These are phyloP conservation scores for Mycena chlorophos DNA, from an alignment of 768 basidiomycete genomes.

Conservation along the genomic window DNA sequence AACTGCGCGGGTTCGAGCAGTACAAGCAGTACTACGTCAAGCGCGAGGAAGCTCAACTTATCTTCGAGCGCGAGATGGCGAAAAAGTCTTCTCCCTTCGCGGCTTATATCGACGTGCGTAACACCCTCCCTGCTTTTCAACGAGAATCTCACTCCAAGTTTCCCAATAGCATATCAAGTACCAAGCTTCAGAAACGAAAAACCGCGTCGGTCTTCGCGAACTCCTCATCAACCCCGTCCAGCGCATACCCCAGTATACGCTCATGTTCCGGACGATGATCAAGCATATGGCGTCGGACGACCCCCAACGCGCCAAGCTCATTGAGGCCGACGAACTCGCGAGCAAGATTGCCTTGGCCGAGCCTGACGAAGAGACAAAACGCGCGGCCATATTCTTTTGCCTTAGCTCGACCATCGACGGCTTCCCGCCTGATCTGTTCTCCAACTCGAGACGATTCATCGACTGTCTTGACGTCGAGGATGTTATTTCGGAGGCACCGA, in stretches of 20 bases:
- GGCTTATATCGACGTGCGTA: slow-evolving; percentile 82
- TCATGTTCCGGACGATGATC: slow-evolving; percentile 90
- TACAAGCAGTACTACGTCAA: slow-evolving; percentile 91
- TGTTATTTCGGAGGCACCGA: slow-evolving; percentile 50
- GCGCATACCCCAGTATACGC: slow-evolving; percentile 90
- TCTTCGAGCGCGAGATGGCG: slow-evolving; percentile 81
- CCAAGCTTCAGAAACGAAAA: slow-evolving; percentile 66
- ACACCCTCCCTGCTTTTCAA: slow-evolving; percentile 5
- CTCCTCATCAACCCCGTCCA: slow-evolving; percentile 96
- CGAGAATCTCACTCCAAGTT: slow-evolving; percentile 8
- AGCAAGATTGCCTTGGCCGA: slow-evolving; percentile 90
- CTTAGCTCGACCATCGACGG: slow-evolving; percentile 83
- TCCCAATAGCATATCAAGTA: slow-evolving; percentile 79
- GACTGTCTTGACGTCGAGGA: slow-evolving; percentile 96
- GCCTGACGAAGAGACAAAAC: slow-evolving; percentile 87
- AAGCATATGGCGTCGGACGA: slow-evolving; percentile 83
- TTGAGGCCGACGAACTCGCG: slow-evolving; percentile 85
- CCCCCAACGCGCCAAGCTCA: slow-evolving; percentile 72
- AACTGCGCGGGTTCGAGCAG: slow-evolving; percentile 80
- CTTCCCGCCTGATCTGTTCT: slow-evolving; percentile 90
- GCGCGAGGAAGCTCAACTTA: slow-evolving; percentile 87
- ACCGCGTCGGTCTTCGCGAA: slow-evolving; percentile 86
- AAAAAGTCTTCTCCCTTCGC: slow-evolving; percentile 81
- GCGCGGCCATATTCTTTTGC: slow-evolving; percentile 86
- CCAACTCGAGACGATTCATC: slow-evolving; percentile 81